Conservation (phyloP, 306 rosid genomes). For the Fragaria ananassa region DNA sequence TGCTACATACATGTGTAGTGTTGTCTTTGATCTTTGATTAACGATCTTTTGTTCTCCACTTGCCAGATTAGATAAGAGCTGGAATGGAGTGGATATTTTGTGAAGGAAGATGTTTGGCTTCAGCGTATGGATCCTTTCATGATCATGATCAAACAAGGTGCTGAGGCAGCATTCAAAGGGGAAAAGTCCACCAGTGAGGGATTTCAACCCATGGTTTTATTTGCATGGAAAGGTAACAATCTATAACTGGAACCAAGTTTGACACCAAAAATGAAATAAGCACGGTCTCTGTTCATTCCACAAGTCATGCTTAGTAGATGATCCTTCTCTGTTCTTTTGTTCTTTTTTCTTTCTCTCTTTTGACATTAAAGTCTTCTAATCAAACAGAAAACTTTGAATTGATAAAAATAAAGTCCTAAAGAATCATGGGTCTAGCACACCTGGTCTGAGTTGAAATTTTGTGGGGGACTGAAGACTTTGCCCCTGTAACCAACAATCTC, state of each 20-base stretch:
- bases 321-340: neutral
- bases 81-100: neutral
- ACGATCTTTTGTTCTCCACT: neutral
- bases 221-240: constrained; percentile 8
- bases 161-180: neutral
- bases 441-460: neutral
- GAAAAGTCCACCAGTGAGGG: neutral
- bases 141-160: neutral
- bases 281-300: neutral
- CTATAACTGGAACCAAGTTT: neutral
- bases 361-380: neutral
- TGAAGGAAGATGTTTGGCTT: neutral
- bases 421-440: neutral
- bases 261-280: neutral
- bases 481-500: neutral
- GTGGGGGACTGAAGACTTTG: neutral
- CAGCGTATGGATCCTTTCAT: neutral
- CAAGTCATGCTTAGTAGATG: neutral
- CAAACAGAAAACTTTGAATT: neutral
- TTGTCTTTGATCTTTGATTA: constrained; percentile 19
- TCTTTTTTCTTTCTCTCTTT: neutral
- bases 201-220: neutral
- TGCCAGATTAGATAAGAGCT: neutral
- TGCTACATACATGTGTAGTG: neutral
- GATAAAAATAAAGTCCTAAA: neutral